Conservation (phyloP, 148 eudicot genomes). For the Camellia granthamiana region DNA sequence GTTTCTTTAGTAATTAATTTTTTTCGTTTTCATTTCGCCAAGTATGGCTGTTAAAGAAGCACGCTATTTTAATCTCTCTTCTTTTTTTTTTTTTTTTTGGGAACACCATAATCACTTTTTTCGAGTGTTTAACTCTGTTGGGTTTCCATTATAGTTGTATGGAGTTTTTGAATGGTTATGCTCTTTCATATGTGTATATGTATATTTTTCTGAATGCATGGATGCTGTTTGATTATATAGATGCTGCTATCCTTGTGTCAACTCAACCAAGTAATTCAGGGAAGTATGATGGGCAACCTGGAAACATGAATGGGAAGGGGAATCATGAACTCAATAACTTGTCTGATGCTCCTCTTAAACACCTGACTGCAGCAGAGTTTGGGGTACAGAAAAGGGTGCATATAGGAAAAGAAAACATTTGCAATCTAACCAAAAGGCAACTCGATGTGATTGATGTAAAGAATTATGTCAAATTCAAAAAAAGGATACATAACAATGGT, state of each 20-base stretch:
- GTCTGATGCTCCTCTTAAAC: not conserved
- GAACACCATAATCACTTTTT: not conserved
- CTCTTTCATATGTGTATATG: not conserved
- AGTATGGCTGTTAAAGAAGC: not conserved
- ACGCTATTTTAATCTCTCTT: not conserved
- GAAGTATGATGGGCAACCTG: not conserved
- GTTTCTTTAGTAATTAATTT: too few species aligned
- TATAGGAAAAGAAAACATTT: not conserved
- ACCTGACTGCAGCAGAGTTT: slow-evolving; percentile 4
- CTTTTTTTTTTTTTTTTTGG: not conserved
- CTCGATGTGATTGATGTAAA: slow-evolving; percentile 4
- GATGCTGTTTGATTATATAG: slow-evolving; percentile 9
- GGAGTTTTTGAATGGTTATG: slow-evolving; percentile 2
- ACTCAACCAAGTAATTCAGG: slow-evolving; percentile 7
- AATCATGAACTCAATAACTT: not conserved
- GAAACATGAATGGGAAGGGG: slow-evolving; percentile 12
- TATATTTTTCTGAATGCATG: not conserved
- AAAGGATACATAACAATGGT: not conserved
- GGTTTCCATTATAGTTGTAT: not conserved
- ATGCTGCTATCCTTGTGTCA: slow-evolving; percentile 7
- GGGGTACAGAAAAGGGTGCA: slow-evolving; percentile 5
- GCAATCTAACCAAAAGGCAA: slow-evolving; percentile 1
- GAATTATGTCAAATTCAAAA: not conserved
- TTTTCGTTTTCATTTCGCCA: too few species aligned
- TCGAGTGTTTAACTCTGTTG: not conserved